Evolutionary conservation across 148 eudicot species (phyloP), one percentile per base, ranked within the genome.

Genomic region (Nepenthes mirabilis): DNA sequence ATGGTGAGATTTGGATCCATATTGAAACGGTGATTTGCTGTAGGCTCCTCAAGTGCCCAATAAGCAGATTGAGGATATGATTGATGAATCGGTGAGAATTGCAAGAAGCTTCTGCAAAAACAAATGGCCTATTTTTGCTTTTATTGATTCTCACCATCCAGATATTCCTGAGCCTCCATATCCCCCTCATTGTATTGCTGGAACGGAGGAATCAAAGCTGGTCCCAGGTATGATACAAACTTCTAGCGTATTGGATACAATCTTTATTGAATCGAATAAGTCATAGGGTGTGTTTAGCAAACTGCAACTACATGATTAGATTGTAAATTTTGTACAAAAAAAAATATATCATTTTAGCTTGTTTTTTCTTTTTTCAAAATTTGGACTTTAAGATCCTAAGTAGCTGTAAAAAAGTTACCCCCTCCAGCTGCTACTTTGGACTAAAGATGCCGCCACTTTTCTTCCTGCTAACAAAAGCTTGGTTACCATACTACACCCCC

Each of bases 121-220:
- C 53, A 76, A 82, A 47, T 83, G 86, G 94, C 98, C 98, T 2
- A 51, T 91, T 50, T 83, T 81, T 61, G 98, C 88, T 34, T 77
- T 91, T 9, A 71, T 78, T 56, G 98, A 91, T 72, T 78, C 82
- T 65, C 98, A 91, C 77, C 85, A 80, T 69, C 96, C 98, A 32
- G 85, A 83, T 72, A 40, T 83, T 57, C 98, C 98, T 13, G 98
- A 91, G 68, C 98, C 66, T 52, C 98, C 98, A 13, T 86, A 82
- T 80, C 96, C 95, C 70, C 96, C 96, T 67, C 98, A 91, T 66
- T 91, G 98, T 68, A 73, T 91, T 14, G 65, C 64, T 37, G 98
- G 98, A 63, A 74, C 98, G 47, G 80, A 77, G 51, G 96, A 91
- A 75, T 64, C 94, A 11, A 72, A 72, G 70, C 68, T 91, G 63